phyloP scores from a whole-genome alignment of 768 basidiomycete species.

The Steccherinum ochraceum region DNA sequence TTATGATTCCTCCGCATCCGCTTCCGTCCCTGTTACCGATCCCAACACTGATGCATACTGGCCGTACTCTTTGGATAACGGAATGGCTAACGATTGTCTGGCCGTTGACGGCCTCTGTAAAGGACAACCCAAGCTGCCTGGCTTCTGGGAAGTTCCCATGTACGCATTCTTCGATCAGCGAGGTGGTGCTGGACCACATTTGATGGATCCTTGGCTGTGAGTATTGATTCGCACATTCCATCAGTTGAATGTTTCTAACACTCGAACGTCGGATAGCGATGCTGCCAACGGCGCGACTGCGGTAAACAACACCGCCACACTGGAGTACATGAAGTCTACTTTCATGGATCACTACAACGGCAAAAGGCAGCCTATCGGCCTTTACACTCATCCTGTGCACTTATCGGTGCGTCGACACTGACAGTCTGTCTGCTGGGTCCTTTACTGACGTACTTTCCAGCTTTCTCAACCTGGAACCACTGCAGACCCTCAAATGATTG shows the following conservation, averaged over 20 bases:
- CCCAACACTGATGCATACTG: slow-evolving; percentile 68
- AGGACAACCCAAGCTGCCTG: slow-evolving; percentile 65
- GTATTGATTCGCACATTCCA: slow-evolving; percentile 17
- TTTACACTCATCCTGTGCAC: slow-evolving; percentile 82
- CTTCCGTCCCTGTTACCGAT: slow-evolving; percentile 62
- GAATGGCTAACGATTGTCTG: slow-evolving; percentile 74
- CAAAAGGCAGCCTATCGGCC: slow-evolving; percentile 67
- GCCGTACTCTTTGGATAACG: slow-evolving; percentile 79
- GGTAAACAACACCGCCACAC: slow-evolving; percentile 55
- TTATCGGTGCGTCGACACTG: slow-evolving; percentile 38
- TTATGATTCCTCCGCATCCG: slow-evolving; percentile 61
- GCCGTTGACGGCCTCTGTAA: slow-evolving; percentile 48
- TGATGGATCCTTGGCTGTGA: slow-evolving; percentile 84
- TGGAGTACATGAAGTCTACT: slow-evolving; percentile 67
- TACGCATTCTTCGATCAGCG: slow-evolving; percentile 65
- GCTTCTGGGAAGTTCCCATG: slow-evolving; percentile 85
- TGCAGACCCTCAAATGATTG: slow-evolving; percentile 45
- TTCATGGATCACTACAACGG: slow-evolving; percentile 70
- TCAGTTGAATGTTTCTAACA: neutral
- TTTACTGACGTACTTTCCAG: slow-evolving; percentile 20
- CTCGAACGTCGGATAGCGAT: slow-evolving; percentile 32
- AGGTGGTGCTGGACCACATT: slow-evolving; percentile 50
- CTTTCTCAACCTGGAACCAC: slow-evolving; percentile 55
- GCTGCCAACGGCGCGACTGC: slow-evolving; percentile 41
- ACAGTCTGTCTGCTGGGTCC: too few relatives aligned